These are phyloP conservation scores for Lecanicillium sp. DNA, from an alignment of 2,329 filamentous ascomycete genomes.

Conservation along the genomic window DNA sequence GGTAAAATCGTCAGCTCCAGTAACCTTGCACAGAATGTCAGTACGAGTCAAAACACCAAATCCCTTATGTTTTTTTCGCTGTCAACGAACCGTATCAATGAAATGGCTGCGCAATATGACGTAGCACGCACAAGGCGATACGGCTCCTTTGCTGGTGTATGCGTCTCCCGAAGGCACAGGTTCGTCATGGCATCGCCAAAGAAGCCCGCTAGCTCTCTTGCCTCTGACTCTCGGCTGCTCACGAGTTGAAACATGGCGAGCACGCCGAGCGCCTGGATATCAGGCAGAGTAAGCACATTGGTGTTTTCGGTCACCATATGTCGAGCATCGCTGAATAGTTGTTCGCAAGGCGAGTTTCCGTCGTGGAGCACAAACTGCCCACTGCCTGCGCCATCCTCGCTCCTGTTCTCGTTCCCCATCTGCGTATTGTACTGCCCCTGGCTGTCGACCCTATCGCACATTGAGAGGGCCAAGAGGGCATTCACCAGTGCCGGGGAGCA, in stretches of 20 bases:
- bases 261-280: slow-evolving; percentile 10
- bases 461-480: slow-evolving; percentile 7
- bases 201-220: slow-evolving; percentile 2
- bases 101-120: slow-evolving; percentile 11
- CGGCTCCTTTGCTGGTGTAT: background rate
- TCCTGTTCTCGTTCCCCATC: too few relatives aligned
- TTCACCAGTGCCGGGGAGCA: slow-evolving; percentile 11
- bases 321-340: too few relatives aligned
- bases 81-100: slow-evolving; percentile 7
- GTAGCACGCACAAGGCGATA: slow-evolving; percentile 5
- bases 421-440: slow-evolving; percentile 3
- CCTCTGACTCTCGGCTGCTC: slow-evolving; percentile 6
- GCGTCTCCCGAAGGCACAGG: slow-evolving; percentile 1
- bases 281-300: too few relatives aligned
- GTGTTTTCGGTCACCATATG: background rate
- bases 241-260: slow-evolving; percentile 8
- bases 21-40: too few relatives aligned
- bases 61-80: too few relatives aligned
- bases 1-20: too few relatives aligned
- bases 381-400: too few relatives aligned
- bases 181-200: slow-evolving; percentile 2
- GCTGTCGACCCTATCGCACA: background rate
- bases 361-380: slow-evolving; percentile 4
- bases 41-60: too few relatives aligned
- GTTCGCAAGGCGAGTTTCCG: background rate